phyloP scores from a whole-genome alignment of 495 filamentous ascomycete species.

The Parathielavia hyrcaniae region DNA sequence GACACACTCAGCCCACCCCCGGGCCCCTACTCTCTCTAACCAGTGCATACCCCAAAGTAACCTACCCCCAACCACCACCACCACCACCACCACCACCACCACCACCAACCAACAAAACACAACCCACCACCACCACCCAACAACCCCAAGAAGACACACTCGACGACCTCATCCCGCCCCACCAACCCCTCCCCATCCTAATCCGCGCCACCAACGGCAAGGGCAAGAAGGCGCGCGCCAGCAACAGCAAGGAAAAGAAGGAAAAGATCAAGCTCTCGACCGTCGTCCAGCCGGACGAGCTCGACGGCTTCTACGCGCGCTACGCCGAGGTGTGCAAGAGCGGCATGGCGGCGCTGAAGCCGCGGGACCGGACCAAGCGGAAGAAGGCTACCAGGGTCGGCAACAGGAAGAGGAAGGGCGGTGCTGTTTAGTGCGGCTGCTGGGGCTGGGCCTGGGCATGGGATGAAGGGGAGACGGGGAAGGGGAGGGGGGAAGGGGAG shows the following conservation, averaged over 20 bases:
- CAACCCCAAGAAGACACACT: conserved; percentile 35
- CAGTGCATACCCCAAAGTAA: too few relatives aligned
- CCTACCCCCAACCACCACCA: too few relatives aligned
- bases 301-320: conserved; percentile 72
- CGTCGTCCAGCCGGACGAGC: conserved; percentile 62
- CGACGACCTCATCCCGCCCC: conserved; percentile 49
- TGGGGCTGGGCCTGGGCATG: background rate
- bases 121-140: conserved; percentile 12
- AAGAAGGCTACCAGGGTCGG: conserved; percentile 68
- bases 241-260: too few relatives aligned
- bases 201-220: conserved; percentile 81
- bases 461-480: too few relatives aligned
- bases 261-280: conserved; percentile 78
- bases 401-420: conserved; percentile 52
- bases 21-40: conserved; percentile 1
- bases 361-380: conserved; percentile 75
- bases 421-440: too few relatives aligned
- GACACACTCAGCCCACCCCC: conserved; percentile 16
- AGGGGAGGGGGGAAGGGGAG: too few relatives aligned
- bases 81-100: too few relatives aligned
- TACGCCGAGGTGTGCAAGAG: conserved; percentile 92
- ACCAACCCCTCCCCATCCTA: conserved; percentile 59
- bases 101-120: background rate
- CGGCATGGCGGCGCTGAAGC: conserved; percentile 83
- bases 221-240: conserved; percentile 41